Conservation (phyloP, 1,284 basidiomycete genomes). For the Trichosporon ovoides region DNA sequence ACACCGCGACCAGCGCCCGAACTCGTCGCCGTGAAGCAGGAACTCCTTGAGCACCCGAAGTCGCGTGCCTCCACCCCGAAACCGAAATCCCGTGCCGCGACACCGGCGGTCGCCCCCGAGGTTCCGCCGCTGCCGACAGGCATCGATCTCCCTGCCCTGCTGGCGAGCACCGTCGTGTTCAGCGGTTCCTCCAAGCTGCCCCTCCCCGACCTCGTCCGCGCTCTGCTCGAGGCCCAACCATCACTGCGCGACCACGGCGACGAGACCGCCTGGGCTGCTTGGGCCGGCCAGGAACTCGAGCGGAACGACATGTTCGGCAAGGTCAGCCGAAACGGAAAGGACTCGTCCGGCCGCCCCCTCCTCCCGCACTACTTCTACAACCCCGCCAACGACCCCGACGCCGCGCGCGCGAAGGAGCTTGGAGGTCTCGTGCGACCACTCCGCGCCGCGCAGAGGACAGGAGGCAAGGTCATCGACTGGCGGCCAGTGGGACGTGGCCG, state of each 20-base stretch:
- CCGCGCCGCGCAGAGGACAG: slow-evolving; percentile 42
- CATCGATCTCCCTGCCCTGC: slow-evolving; percentile 43
- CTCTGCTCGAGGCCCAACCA: slow-evolving; percentile 48
- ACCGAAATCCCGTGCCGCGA: slow-evolving; percentile 9
- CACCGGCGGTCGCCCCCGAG: slow-evolving; percentile 8
- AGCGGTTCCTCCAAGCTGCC: slow-evolving; percentile 46
- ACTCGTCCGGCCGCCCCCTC: slow-evolving; percentile 46
- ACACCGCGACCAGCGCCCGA: slow-evolving; percentile 7
- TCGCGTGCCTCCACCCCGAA: background rate
- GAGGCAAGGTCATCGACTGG: slow-evolving; percentile 49
- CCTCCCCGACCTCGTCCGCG: slow-evolving; percentile 46
- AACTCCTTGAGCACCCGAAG: slow-evolving; percentile 7
- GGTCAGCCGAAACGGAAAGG: slow-evolving; percentile 48
- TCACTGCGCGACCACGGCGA: slow-evolving; percentile 35
- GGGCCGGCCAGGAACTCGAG: slow-evolving; percentile 37
- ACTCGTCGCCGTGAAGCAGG: slow-evolving; percentile 9
- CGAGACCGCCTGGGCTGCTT: slow-evolving; percentile 39
- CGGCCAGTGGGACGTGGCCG: slow-evolving; percentile 45
- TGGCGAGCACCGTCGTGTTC: slow-evolving; percentile 49
- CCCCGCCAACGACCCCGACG: slow-evolving; percentile 43
- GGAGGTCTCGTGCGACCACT: slow-evolving; percentile 48
- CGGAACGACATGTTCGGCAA: slow-evolving; percentile 47
- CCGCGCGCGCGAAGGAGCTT: slow-evolving; percentile 41
- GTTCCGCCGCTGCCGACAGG: slow-evolving; percentile 26
- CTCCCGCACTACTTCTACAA: slow-evolving; percentile 49